Evolutionary conservation across 2,329 filamentous ascomycete genomes (phyloP).

Genomic region (Talaromyces sp.): DNA sequence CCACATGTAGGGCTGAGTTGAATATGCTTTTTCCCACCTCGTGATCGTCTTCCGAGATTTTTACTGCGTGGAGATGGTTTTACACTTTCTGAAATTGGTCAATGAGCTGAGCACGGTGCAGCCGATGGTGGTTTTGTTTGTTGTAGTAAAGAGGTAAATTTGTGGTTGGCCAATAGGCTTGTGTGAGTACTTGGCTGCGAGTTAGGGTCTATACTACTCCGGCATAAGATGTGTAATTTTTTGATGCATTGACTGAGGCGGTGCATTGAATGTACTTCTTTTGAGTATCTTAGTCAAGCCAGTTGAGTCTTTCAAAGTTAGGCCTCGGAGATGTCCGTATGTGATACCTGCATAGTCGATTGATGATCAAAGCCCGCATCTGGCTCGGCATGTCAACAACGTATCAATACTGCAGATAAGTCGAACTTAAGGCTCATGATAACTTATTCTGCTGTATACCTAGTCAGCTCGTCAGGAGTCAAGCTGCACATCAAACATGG

Average conservation of each 20-base stretch:
- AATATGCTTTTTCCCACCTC: neutral
- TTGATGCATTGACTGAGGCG: neutral
- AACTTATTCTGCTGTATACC: neutral
- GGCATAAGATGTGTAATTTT: neutral
- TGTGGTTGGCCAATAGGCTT: neutral
- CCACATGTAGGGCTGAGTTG: slow-evolving; percentile 6
- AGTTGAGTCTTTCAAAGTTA: neutral
- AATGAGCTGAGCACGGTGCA: slow-evolving; percentile 3
- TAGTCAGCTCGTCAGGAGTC: too few relatives aligned
- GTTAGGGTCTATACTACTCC: neutral
- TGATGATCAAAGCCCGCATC: neutral
- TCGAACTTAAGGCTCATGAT: neutral
- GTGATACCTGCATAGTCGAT: neutral
- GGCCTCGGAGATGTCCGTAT: neutral
- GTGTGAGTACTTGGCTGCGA: neutral
- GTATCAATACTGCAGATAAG: neutral
- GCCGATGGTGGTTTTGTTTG: neutral
- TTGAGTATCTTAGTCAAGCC: neutral
- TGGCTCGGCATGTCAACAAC: neutral
- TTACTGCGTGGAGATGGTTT: neutral
- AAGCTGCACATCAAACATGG: neutral
- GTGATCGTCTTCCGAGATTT: neutral
- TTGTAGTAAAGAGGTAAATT: neutral
- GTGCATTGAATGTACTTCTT: neutral
- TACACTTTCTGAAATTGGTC: neutral